Evolutionary conservation across 2,329 filamentous ascomycete genomes (phyloP), one percentile per base, ranked within the genome.

Genomic region (Aspergillus piperis): DNA sequence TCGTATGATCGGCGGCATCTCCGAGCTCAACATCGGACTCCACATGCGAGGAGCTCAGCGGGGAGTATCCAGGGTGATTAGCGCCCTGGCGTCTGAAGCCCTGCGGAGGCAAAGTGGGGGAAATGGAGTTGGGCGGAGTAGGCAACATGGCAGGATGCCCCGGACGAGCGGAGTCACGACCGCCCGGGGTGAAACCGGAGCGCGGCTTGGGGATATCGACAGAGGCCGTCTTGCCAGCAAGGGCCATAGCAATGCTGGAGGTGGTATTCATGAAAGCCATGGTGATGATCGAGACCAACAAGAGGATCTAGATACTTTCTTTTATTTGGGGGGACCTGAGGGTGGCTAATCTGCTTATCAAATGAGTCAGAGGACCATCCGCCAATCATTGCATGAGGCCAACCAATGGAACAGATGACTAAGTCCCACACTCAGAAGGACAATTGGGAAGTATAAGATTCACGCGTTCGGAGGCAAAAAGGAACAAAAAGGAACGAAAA

Each of bases 91-190:
- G 84, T 76, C 89, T 90, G 73, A 90, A 86, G 71, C 89, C 90
- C 71, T 94, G 91, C 62, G 93, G 91, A 70, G 90, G 88, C 67
- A 97, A 84, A 68, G 87, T 89, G 52, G 94, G 94, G 63, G 93
- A 97, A 75, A 97, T 92, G 78, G 93, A 97, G 82, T 94, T 96
- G 63, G 94, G 94, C 73, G 94, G 94, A 75, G 94, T 97, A 65
- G 90, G 92, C 72, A 96, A 87, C 75, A 80, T 77, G 54, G 66
- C 69, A 50, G 71, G 71, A 47, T 75, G 71, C 47, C 70, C 70
- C 19, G 65, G 61, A 59, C 69, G 74, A 66, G 73, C 65, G 65
- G 75, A 65, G 66, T 68, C 71, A 69, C 70, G 69, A 62, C 57
- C 62, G 60, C 66, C 66, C 25, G 62, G 60, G 60, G 69, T 63